Percentiles rank a stretch among this genome's conserved stretches.
Evolutionary conservation across 106 monocot species (phyloP).

Genomic region (Platanthera guangdongensis): DNA sequence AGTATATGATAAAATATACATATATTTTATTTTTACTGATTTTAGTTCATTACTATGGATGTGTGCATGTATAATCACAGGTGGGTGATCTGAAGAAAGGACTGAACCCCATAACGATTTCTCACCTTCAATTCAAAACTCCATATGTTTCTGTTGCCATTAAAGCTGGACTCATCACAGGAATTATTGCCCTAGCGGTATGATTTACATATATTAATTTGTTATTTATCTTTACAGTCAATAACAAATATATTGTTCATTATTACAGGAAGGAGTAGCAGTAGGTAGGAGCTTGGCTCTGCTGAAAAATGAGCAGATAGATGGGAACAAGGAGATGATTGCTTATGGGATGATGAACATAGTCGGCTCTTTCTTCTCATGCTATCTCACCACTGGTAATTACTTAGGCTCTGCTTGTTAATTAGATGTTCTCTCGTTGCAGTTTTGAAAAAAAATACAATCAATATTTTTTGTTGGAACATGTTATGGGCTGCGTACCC

Average conservation of each 20-base stretch:
- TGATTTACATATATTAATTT: not conserved
- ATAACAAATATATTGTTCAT: not conserved
- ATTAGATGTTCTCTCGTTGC: too few relatives aligned
- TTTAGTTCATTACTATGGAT: too few relatives aligned
- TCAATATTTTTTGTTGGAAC: too few relatives aligned
- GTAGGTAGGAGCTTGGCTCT: slow-evolving; percentile 66
- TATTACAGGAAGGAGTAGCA: slow-evolving; percentile 71
- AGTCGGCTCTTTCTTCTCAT: slow-evolving; percentile 62
- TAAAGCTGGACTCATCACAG: slow-evolving; percentile 58
- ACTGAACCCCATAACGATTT: slow-evolving; percentile 56
- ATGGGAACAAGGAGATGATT: slow-evolving; percentile 88
- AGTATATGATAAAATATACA: too few relatives aligned
- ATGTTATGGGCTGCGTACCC: too few relatives aligned
- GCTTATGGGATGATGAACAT: slow-evolving; percentile 82
- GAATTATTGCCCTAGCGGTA: slow-evolving; percentile 76
- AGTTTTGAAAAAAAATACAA: too few relatives aligned
- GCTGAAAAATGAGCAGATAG: slow-evolving; percentile 47
- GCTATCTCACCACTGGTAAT: slow-evolving; percentile 61
- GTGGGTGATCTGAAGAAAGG: slow-evolving; percentile 82
- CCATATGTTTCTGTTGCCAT: slow-evolving; percentile 27
- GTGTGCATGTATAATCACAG: slow-evolving; percentile 14
- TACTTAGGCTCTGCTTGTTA: not conserved
- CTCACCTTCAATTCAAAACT: slow-evolving; percentile 31
- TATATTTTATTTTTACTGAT: not conserved
- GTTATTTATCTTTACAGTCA: too few relatives aligned